phyloP scores from a whole-genome alignment of 106 monocot genomes.

The Triglochin maritima region DNA sequence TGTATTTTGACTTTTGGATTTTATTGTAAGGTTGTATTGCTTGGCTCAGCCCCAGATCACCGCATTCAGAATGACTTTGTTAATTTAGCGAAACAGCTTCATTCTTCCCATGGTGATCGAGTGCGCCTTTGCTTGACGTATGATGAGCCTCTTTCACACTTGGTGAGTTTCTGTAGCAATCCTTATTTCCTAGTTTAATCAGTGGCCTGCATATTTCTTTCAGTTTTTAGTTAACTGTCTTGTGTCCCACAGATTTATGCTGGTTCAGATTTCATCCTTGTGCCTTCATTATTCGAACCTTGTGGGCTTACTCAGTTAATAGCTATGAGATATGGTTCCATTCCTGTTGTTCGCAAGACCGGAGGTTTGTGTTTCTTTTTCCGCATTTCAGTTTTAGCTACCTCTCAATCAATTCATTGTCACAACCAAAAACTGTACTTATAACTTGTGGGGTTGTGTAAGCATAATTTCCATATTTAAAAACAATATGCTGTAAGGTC shows the following conservation, averaged over 20 bases:
- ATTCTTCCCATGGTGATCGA: conserved; percentile 58
- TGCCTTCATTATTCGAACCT: conserved; percentile 95
- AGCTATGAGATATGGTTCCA: conserved; percentile 96
- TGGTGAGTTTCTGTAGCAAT: conserved; percentile 30
- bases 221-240: too few relatives aligned
- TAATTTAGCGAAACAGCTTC: conserved; percentile 69
- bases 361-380: conserved; percentile 49
- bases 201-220: too few relatives aligned
- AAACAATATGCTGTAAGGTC: too few relatives aligned
- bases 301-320: conserved; percentile 91
- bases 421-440: too few relatives aligned
- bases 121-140: conserved; percentile 77
- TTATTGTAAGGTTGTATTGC: conserved; percentile 60
- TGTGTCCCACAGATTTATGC: conserved; percentile 71
- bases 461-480: too few relatives aligned
- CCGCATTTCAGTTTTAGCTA: background rate
- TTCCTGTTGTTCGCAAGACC: conserved; percentile 92
- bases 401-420: too few relatives aligned
- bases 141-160: conserved; percentile 93
- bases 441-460: too few relatives aligned
- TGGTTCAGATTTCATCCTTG: conserved; percentile 89
- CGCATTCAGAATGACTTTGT: conserved; percentile 87
- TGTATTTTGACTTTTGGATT: background rate
- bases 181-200: too few relatives aligned
- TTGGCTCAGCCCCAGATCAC: conserved; percentile 93